Evolutionary conservation across 2,329 filamentous ascomycete species (phyloP).

Genomic region (Coniochaeta sp.): DNA sequence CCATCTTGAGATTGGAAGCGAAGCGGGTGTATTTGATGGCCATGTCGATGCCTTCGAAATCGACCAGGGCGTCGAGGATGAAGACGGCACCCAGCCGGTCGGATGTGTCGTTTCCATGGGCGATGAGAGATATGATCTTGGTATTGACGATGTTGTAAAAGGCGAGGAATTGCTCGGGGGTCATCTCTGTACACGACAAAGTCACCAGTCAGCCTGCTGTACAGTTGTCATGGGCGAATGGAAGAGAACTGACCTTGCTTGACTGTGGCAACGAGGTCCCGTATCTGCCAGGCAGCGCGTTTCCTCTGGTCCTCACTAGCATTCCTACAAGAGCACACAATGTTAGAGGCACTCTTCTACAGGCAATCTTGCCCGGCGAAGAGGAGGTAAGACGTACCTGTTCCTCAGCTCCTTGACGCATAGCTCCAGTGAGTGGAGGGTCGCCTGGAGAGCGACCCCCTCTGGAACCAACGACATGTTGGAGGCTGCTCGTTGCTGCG

Average conservation of each 20-base stretch:
- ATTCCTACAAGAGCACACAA: constrained; percentile 8
- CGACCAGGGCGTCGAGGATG: constrained; percentile 85
- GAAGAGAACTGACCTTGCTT: constrained; percentile 40
- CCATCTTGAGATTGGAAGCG: constrained; percentile 78
- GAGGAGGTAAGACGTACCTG: constrained; percentile 31
- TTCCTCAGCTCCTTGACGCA: constrained; percentile 49
- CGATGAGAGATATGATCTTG: constrained; percentile 56
- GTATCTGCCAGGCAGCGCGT: constrained; percentile 45
- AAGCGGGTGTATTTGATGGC: constrained; percentile 93
- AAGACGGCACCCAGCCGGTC: constrained; percentile 90
- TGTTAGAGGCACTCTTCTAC: not conserved
- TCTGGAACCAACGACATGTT: constrained; percentile 25
- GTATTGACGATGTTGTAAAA: constrained; percentile 52
- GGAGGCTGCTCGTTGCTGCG: constrained; percentile 1
- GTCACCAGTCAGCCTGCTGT: not conserved
- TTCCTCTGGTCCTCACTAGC: constrained; percentile 44
- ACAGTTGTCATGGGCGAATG: not conserved
- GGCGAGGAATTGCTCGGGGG: constrained; percentile 65
- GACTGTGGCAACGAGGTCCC: constrained; percentile 47
- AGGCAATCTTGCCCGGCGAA: too few species aligned
- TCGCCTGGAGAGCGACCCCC: constrained; percentile 46
- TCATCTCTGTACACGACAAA: constrained; percentile 52
- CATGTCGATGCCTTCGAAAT: constrained; percentile 92
- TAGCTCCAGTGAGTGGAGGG: constrained; percentile 47
- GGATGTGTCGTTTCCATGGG: constrained; percentile 73